phyloP scores from a whole-genome alignment of 1,284 basidiomycete species.

The Coniophora puteana region DNA sequence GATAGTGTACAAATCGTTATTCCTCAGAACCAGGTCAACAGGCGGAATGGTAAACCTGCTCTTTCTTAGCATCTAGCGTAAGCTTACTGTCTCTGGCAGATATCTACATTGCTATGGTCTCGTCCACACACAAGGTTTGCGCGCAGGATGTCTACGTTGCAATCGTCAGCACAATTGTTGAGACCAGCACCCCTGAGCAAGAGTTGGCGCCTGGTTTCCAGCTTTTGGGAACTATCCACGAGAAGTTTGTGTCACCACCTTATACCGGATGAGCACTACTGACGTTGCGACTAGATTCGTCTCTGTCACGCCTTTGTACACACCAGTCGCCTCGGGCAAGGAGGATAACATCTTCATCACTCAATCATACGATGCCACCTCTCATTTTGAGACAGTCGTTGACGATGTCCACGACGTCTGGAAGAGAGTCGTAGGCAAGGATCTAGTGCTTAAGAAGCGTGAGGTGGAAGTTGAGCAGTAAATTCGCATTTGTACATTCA shows the following conservation, averaged over 20 bases:
- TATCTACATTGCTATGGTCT: slow-evolving; percentile 98
- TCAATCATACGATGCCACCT: slow-evolving; percentile 96
- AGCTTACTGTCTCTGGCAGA: slow-evolving; percentile 46
- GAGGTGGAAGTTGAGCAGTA: slow-evolving; percentile 67
- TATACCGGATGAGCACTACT: slow-evolving; percentile 7
- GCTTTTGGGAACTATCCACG: slow-evolving; percentile 90
- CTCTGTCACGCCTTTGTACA: slow-evolving; percentile 85
- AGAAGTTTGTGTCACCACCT: slow-evolving; percentile 63
- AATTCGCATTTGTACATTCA: slow-evolving; percentile 13
- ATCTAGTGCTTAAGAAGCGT: slow-evolving; percentile 81
- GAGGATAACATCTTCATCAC: slow-evolving; percentile 95
- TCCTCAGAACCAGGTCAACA: slow-evolving; percentile 95
- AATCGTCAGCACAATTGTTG: slow-evolving; percentile 98
- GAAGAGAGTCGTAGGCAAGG: slow-evolving; percentile 76
- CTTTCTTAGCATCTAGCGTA: slow-evolving; percentile 7
- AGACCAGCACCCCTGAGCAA: slow-evolving; percentile 89
- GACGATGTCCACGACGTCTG: slow-evolving; percentile 94
- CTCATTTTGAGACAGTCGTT: slow-evolving; percentile 97
- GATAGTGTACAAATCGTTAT: slow-evolving; percentile 98
- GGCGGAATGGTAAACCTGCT: slow-evolving; percentile 83
- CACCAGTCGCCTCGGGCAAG: slow-evolving; percentile 79
- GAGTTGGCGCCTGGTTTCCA: slow-evolving; percentile 92
- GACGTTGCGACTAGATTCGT: slow-evolving; percentile 69
- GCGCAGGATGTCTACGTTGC: slow-evolving; percentile 94
- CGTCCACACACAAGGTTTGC: slow-evolving; percentile 95